phyloP scores from a whole-genome alignment of 1,139 yeast genomes.

The Scheffersomyces parashehatae region DNA sequence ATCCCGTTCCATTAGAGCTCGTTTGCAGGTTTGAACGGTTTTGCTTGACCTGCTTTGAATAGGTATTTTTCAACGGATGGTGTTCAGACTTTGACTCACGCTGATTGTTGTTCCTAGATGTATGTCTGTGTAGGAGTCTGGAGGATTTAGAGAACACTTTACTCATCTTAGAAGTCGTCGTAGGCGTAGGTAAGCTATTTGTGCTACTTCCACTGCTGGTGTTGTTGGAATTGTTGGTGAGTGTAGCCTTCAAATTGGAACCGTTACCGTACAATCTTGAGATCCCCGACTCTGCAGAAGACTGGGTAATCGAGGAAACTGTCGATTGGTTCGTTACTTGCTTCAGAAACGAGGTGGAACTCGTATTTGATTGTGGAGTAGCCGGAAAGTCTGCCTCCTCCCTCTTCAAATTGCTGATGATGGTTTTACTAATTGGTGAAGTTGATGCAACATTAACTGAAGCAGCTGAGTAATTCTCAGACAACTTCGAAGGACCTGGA shows the following conservation, averaged over 20 bases:
- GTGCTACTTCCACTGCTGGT: conserved; percentile 5
- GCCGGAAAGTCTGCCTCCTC: not conserved
- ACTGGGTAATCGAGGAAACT: not conserved
- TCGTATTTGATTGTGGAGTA: not conserved
- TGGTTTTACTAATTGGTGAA: not conserved
- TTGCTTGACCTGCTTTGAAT: conserved; percentile 36
- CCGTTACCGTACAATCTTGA: not conserved
- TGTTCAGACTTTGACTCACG: conserved; percentile 11
- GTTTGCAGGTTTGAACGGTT: conserved; percentile 30
- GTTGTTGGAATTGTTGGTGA: conserved; percentile 5
- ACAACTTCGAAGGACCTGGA: not conserved
- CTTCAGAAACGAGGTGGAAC: conserved; percentile 1
- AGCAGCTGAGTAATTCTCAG: not conserved
- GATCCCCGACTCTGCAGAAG: not conserved
- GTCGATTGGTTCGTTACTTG: conserved; percentile 1
- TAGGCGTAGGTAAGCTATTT: conserved; percentile 8
- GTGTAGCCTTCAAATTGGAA: conserved; percentile 3
- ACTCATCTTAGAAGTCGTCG: conserved; percentile 23
- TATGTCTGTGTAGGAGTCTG: conserved; percentile 30
- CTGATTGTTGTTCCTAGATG: conserved; percentile 11
- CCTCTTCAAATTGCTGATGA: not conserved
- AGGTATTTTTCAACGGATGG: conserved; percentile 26
- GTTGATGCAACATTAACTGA: not conserved
- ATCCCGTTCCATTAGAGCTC: not conserved
- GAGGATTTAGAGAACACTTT: conserved; percentile 34